Percentiles rank a stretch among this genome's conserved stretches.
These are phyloP conservation scores for Boletus subparvulus DNA, from an alignment of 768 basidiomycete species.

Conservation along the genomic window DNA sequence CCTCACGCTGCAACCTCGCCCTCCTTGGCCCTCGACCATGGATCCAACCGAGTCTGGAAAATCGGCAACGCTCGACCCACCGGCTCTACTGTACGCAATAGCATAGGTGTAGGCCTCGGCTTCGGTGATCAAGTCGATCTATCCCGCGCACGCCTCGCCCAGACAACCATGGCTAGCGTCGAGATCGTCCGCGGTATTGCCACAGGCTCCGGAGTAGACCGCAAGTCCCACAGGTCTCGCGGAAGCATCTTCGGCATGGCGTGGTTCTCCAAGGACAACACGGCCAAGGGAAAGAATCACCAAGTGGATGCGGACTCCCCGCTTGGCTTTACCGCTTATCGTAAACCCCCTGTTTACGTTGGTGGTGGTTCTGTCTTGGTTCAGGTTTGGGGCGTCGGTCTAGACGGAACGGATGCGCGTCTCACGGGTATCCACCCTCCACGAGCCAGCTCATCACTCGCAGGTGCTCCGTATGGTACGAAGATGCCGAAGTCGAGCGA, in stretches of 20 bases:
- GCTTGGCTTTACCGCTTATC: constrained; percentile 68
- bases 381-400: constrained; percentile 86
- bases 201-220: constrained; percentile 18
- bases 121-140: constrained; percentile 62
- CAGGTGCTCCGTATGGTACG: constrained; percentile 23
- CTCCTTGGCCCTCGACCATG: constrained; percentile 11
- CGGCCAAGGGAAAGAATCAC: constrained; percentile 10
- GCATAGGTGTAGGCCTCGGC: constrained; percentile 28
- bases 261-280: constrained; percentile 33
- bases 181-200: constrained; percentile 66
- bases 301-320: constrained; percentile 28
- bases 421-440: constrained; percentile 51
- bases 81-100: constrained; percentile 21
- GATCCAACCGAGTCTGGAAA: constrained; percentile 27
- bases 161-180: constrained; percentile 87
- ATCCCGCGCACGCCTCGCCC: constrained; percentile 73
- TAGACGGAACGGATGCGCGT: constrained; percentile 72
- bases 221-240: constrained; percentile 20
- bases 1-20: constrained; percentile 39
- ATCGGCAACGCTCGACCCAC: constrained; percentile 12
- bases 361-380: constrained; percentile 70
- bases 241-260: constrained; percentile 25
- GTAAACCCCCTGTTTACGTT: constrained; percentile 72
- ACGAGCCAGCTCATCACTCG: constrained; percentile 10
- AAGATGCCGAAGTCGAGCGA: constrained; percentile 20